phyloP scores from a whole-genome alignment of 208 protist genomes.

The Jaenimonas drosophilae region DNA sequence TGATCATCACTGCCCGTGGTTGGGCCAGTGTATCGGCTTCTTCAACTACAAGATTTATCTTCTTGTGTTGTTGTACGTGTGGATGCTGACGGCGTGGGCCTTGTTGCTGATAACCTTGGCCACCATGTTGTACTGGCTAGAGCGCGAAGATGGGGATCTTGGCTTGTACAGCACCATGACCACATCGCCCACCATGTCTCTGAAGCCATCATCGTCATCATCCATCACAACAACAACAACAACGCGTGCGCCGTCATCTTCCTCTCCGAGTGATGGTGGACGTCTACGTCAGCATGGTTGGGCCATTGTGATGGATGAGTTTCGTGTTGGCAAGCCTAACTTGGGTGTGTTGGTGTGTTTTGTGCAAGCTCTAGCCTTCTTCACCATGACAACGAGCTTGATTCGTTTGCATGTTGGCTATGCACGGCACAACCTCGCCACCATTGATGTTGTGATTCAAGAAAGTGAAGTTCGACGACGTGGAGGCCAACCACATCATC shows the following conservation, averaged over 20 bases:
- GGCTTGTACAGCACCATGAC: neutral
- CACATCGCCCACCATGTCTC: too few relatives aligned
- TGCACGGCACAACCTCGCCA: slow-evolving; percentile 76
- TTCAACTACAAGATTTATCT: slow-evolving; percentile 91
- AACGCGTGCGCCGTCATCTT: too few relatives aligned
- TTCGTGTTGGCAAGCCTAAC: slow-evolving; percentile 55
- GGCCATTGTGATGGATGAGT: slow-evolving; percentile 20
- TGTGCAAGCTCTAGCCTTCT: slow-evolving; percentile 48
- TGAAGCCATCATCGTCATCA: too few relatives aligned
- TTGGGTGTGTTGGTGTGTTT: slow-evolving; percentile 76
- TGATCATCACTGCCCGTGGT: slow-evolving; percentile 92
- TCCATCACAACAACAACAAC: too few relatives aligned
- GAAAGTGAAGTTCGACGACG: slow-evolving; percentile 16
- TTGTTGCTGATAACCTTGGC: slow-evolving; percentile 33
- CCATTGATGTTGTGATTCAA: slow-evolving; percentile 77
- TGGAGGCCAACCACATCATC: slow-evolving; percentile 2
- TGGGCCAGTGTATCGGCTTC: slow-evolving; percentile 88
- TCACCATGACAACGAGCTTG: slow-evolving; percentile 57
- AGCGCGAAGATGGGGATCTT: neutral
- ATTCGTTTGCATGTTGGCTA: slow-evolving; percentile 54
- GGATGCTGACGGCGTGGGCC: slow-evolving; percentile 62
- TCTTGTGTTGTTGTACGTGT: slow-evolving; percentile 66
- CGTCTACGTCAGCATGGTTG: too few relatives aligned
- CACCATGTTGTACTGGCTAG: neutral
- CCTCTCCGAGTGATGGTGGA: too few relatives aligned